A percentile compares a stretch with the other conserved stretches of the same genome.
phyloP scores from a whole-genome alignment of 257 asterid genomes.

The Solanum peruvianum region DNA sequence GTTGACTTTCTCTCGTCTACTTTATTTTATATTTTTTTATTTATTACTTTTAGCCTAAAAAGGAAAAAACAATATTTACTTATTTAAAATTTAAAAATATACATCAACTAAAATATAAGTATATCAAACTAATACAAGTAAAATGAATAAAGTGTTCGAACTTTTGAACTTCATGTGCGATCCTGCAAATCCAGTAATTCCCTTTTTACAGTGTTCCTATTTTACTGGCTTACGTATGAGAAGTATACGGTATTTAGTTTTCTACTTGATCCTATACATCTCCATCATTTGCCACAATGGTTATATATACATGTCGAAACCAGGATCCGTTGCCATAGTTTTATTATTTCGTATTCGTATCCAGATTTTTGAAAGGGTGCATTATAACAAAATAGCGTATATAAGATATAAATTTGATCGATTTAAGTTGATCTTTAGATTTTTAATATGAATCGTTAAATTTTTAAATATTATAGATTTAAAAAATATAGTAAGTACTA shows the following conservation, averaged over 20 bases:
- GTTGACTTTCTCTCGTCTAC: background rate
- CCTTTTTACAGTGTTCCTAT: background rate
- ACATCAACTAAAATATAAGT: no score
- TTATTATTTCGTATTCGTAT: background rate
- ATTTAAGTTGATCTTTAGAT: no score
- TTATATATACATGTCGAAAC: background rate
- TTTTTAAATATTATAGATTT: no score
- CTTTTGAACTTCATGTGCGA: background rate
- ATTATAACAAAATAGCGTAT: no score
- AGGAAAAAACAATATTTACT: no score
- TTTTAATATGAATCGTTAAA: no score
- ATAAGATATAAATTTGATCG: no score
- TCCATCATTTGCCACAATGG: background rate
- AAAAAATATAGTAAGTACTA: no score
- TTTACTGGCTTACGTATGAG: background rate
- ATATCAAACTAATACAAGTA: no score
- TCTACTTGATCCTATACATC: background rate
- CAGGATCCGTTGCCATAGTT: background rate
- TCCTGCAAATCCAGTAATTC: background rate
- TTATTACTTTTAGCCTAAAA: background rate
- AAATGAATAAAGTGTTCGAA: background rate
- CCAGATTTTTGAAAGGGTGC: background rate
- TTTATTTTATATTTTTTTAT: no score
- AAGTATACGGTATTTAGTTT: background rate
- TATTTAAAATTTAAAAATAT: no score